A percentile compares a stretch with the other conserved stretches of the same genome.
These are phyloP conservation scores for Acidiella bohemica DNA, from an alignment of 495 filamentous ascomycete genomes.

Conservation along the genomic window DNA sequence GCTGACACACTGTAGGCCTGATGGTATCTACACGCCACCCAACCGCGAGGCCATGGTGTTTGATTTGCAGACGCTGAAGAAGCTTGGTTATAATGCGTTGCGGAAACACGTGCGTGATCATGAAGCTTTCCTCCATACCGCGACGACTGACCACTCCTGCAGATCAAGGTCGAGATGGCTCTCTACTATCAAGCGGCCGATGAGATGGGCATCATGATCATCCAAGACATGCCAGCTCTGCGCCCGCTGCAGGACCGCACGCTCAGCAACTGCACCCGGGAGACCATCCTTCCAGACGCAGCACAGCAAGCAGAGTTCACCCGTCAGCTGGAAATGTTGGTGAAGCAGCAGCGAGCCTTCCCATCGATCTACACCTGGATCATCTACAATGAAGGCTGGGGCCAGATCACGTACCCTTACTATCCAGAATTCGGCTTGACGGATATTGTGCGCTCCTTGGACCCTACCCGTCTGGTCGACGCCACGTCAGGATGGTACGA, in stretches of 20 bases:
- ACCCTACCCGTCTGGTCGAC: conserved; percentile 49
- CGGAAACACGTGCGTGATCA: conserved; percentile 46
- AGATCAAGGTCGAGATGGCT: conserved; percentile 56
- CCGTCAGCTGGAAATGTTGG: conserved; percentile 46
- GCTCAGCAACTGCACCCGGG: conserved; percentile 11
- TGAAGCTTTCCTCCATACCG: not conserved
- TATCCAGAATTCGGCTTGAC: conserved; percentile 45
- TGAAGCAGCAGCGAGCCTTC: conserved; percentile 49
- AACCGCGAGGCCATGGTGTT: conserved; percentile 51
- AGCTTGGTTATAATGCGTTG: conserved; percentile 51
- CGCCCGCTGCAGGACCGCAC: conserved; percentile 21
- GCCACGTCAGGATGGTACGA: conserved; percentile 49
- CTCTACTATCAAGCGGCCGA: conserved; percentile 57
- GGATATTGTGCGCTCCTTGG: conserved; percentile 37
- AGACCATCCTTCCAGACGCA: conserved; percentile 31
- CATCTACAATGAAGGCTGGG: conserved; percentile 65
- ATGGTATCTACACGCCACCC: conserved; percentile 49
- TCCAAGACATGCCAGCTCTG: conserved; percentile 57
- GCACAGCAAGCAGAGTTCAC: conserved; percentile 45
- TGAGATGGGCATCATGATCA: conserved; percentile 46
- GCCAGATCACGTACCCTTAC: conserved; percentile 37
- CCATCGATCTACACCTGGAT: conserved; percentile 46
- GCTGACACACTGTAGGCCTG: conserved; percentile 43
- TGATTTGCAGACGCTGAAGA: conserved; percentile 47
- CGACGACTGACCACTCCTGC: not conserved